Percentiles rank a stretch among this genome's conserved stretches.
Evolutionary conservation across 192 early-diverging fungal genomes (phyloP).

Genomic region (Backusella liffmaniae): DNA sequence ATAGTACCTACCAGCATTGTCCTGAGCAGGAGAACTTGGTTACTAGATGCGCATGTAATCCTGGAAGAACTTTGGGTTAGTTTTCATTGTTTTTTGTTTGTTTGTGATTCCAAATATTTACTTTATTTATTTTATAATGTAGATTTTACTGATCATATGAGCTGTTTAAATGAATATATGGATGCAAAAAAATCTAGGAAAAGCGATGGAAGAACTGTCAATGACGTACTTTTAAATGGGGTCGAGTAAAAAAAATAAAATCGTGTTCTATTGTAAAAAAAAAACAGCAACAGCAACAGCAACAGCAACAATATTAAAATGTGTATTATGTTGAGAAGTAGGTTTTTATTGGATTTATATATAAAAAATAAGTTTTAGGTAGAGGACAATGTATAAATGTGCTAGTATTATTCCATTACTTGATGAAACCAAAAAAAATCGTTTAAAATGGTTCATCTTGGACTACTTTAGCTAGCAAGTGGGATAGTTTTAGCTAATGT

Average conservation of each 20-base stretch:
- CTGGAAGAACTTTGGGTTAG: constrained; percentile 13
- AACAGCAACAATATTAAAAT: background rate
- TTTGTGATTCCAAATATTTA: background rate
- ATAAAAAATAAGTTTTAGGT: background rate
- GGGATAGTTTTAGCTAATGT: too few species aligned
- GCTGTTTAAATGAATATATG: constrained; percentile 18
- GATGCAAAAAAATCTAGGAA: background rate
- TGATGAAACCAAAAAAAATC: too few species aligned
- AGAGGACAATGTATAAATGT: background rate
- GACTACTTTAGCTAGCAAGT: too few species aligned
- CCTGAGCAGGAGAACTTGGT: constrained; percentile 15
- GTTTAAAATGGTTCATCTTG: too few species aligned
- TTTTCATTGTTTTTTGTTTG: too few species aligned
- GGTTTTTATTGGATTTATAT: background rate
- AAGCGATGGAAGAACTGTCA: constrained; percentile 5
- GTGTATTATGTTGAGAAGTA: background rate
- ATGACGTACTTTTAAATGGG: constrained; percentile 8
- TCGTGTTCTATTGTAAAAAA: background rate
- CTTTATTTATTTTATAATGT: background rate
- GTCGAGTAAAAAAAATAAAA: background rate
- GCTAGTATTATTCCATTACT: background rate
- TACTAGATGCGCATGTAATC: constrained; percentile 13
- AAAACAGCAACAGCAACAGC: background rate
- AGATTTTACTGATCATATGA: constrained; percentile 21
- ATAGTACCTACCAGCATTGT: constrained; percentile 20